phyloP scores from a whole-genome alignment of 2,329 filamentous ascomycete genomes.

The Talaromyces sp. region DNA sequence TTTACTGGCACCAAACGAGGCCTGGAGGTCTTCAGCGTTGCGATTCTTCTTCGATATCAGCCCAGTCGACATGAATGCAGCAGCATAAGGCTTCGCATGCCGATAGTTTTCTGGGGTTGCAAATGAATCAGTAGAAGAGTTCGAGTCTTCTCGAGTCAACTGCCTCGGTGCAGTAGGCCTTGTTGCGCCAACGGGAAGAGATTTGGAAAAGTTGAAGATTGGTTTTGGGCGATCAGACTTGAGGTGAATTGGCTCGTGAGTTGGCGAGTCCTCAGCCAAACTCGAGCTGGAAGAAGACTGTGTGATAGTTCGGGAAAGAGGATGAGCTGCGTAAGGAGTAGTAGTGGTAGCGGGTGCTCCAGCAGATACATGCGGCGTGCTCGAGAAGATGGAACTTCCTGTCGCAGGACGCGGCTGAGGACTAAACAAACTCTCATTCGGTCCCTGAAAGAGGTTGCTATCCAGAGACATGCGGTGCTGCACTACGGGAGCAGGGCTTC shows the following conservation, averaged over 20 bases:
- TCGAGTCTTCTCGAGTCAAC: conserved; percentile 44
- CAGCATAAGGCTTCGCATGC: conserved; percentile 66
- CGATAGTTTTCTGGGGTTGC: conserved; percentile 75
- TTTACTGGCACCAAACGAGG: conserved; percentile 49
- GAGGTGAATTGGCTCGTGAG: conserved; percentile 50
- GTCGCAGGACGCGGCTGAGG: conserved; percentile 44
- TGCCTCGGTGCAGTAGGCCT: conserved; percentile 42
- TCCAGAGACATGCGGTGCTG: conserved; percentile 73
- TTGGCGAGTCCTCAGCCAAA: conserved; percentile 66
- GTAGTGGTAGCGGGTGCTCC: conserved; percentile 22
- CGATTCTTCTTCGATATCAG: conserved; percentile 92
- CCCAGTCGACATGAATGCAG: conserved; percentile 90
- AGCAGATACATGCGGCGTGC: conserved; percentile 13
- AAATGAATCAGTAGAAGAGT: conserved; percentile 49
- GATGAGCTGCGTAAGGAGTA: conserved; percentile 56
- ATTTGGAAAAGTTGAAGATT: conserved; percentile 63
- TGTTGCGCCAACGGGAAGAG: conserved; percentile 61
- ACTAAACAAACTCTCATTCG: conserved; percentile 60
- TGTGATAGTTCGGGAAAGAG: conserved; percentile 77
- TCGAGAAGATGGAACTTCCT: conserved; percentile 39
- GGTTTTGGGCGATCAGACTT: conserved; percentile 49
- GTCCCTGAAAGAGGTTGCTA: conserved; percentile 61
- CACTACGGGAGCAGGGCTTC: conserved; percentile 49
- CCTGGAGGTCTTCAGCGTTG: conserved; percentile 62
- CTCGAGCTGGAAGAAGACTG: conserved; percentile 81